Evolutionary conservation across 2,329 filamentous ascomycete species (phyloP).

Genomic region (Lecanoromycetidae sp.): DNA sequence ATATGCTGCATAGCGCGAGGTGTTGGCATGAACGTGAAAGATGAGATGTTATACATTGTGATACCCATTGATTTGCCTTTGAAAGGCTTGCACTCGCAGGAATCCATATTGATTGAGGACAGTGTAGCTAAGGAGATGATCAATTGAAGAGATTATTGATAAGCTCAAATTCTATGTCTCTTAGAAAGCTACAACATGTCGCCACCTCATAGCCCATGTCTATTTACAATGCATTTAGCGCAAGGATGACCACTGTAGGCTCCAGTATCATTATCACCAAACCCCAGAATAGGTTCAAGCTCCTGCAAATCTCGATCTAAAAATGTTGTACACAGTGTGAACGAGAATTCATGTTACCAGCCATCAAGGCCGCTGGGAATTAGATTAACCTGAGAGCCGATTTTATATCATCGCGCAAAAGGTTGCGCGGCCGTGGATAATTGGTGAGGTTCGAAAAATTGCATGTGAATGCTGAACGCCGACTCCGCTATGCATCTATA

Average conservation of each 20-base stretch:
- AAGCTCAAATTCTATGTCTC: neutral
- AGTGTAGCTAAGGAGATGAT: too few species aligned
- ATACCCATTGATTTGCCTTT: too few species aligned
- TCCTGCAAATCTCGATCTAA: neutral
- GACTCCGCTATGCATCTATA: slow-evolving; percentile 22
- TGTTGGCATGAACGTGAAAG: neutral
- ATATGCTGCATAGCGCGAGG: slow-evolving; percentile 1
- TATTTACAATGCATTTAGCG: slow-evolving; percentile 5
- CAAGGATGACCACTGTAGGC: neutral
- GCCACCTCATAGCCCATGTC: slow-evolving; percentile 11
- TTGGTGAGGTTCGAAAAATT: neutral
- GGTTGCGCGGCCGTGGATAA: neutral
- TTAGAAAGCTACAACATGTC: neutral
- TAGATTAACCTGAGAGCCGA: slow-evolving; percentile 5
- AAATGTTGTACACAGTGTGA: slow-evolving; percentile 5
- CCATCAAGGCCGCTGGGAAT: slow-evolving; percentile 8
- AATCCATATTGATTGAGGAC: too few species aligned
- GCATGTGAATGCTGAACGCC: slow-evolving; percentile 16
- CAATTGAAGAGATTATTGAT: neutral
- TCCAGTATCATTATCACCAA: neutral
- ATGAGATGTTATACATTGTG: too few species aligned
- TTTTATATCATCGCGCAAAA: slow-evolving; percentile 7
- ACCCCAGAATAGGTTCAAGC: slow-evolving; percentile 5
- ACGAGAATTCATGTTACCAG: slow-evolving; percentile 1
- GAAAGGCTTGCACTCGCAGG: too few species aligned